Base-by-base conservation (phyloP, 2,329 filamentous ascomycete species). In the Cercospora brassicicola region DNA sequence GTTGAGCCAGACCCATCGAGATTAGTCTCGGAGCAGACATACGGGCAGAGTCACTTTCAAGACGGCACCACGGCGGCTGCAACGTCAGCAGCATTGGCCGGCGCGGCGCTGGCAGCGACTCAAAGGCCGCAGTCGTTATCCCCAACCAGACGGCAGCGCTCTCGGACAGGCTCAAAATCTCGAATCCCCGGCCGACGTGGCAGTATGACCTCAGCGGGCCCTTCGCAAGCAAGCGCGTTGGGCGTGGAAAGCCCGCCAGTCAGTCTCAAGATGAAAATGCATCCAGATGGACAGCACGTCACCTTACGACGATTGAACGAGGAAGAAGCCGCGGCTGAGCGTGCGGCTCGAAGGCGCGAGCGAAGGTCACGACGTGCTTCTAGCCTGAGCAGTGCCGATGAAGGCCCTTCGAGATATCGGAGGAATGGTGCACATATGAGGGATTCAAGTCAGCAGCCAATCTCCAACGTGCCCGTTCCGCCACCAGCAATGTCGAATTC, bases 181-280 rank as follows among this genome's bases (percentile, higher is more conserved):
- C 56, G 72, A 62, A 45, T 74, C 62, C 66, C 65, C 51, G 42
- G 65, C 60, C 61, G 70, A 67, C 65, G 67, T 55, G 62, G 67
- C 23, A 71, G 67, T 57, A 66, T 57, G 30, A 71, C 68, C 55
- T 73, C 74, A 23, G 73, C 71, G 9, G 73, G 71, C 18, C 59
- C 66, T 13, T 73, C 70, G 3, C 65, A 68, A 53, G 26, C 62
- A 20, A 67, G 66, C 30, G 60, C 75, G n/a, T 76, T 71, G 63
- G 65, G 67, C 3, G 57, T 70, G 20, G 64, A 82, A 82, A 68
- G 78, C 84, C 87, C 86, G n/a, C 86, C 87, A 2, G 86, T 89
- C 57, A 88, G 85, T 31, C 84, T 90, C 65, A 88, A 89, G 76
- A 84, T 90, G 51, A 88, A 88, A 74, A 87, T 89, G 84, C 87